Conservation (phyloP, 2,329 filamentous ascomycete genomes). For the Rutstroemia sp. region DNA sequence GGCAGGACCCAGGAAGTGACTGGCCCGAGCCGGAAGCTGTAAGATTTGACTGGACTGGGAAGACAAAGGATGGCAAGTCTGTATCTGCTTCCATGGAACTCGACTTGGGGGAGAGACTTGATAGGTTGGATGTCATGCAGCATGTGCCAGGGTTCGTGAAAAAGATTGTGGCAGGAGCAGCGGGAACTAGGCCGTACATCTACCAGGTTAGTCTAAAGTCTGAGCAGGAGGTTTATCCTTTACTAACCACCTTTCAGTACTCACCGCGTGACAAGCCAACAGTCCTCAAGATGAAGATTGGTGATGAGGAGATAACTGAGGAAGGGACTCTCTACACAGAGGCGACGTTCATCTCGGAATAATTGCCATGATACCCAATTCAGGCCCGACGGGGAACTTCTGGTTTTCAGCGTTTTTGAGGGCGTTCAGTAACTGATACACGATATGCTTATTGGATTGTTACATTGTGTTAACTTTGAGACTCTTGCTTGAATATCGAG, state of each 20-base stretch:
- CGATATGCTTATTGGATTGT: slow-evolving; percentile 6
- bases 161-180: slow-evolving; percentile 79
- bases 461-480: not conserved
- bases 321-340: slow-evolving; percentile 76
- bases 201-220: slow-evolving; percentile 63
- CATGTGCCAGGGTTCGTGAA: slow-evolving; percentile 96
- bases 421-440: not conserved
- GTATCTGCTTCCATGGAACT: slow-evolving; percentile 65
- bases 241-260: slow-evolving; percentile 47
- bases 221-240: not conserved
- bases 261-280: slow-evolving; percentile 54
- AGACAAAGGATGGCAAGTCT: slow-evolving; percentile 66
- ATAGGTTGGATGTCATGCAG: slow-evolving; percentile 91
- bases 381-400: too few relatives aligned
- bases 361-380: slow-evolving; percentile 7
- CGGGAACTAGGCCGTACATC: slow-evolving; percentile 93
- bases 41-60: slow-evolving; percentile 72
- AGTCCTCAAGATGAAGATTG: slow-evolving; percentile 76
- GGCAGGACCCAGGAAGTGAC: slow-evolving; percentile 67
- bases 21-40: slow-evolving; percentile 81
- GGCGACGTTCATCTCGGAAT: slow-evolving; percentile 86
- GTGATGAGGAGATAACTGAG: slow-evolving; percentile 70
- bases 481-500: too few relatives aligned
- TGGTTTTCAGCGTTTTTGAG: not conserved
- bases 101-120: slow-evolving; percentile 59